Evolutionary conservation across 1,284 basidiomycete genomes (phyloP).

Genomic region (Ceratobasidium sp.): DNA sequence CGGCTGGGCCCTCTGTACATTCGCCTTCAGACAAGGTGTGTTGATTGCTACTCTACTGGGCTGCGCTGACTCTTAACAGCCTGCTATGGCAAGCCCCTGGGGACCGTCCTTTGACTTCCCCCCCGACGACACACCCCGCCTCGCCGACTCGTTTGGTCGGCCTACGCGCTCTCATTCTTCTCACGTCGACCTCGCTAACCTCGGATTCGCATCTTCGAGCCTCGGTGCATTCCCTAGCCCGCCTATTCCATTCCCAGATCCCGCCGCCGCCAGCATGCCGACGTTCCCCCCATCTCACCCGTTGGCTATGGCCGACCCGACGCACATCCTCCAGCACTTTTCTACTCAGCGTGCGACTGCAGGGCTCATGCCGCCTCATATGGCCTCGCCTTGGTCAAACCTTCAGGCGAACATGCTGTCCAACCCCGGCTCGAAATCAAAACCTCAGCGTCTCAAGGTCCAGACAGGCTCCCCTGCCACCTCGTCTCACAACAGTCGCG

Average conservation of each 20-base stretch:
- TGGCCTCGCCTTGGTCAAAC: conserved; percentile 30
- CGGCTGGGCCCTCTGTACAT: conserved; percentile 18
- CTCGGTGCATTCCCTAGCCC: conserved; percentile 25
- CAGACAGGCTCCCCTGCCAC: conserved; percentile 32
- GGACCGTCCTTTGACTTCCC: neutral
- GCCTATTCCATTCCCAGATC: conserved; percentile 18
- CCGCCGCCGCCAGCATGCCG: conserved; percentile 5
- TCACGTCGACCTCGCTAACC: conserved; percentile 4
- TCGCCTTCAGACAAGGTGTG: conserved; percentile 31
- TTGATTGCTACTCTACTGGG: neutral
- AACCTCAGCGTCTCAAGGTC: conserved; percentile 26
- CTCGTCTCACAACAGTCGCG: conserved; percentile 37
- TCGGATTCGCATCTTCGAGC: conserved; percentile 2
- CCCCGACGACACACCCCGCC: conserved; percentile 12
- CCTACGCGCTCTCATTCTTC: conserved; percentile 1
- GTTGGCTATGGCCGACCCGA: conserved; percentile 35
- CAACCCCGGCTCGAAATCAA: conserved; percentile 17
- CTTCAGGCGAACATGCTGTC: conserved; percentile 30
- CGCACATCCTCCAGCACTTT: conserved; percentile 23
- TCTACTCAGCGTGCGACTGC: conserved; percentile 28
- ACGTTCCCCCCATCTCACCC: conserved; percentile 19
- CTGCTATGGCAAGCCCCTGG: conserved; percentile 16
- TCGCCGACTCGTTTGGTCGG: conserved; percentile 25
- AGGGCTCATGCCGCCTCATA: conserved; percentile 26
- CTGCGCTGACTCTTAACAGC: neutral